Percentiles rank a stretch among this genome's conserved stretches.
Evolutionary conservation across 805 yeast species (phyloP).

Genomic region (Saccharomycopsis fibuligera): DNA sequence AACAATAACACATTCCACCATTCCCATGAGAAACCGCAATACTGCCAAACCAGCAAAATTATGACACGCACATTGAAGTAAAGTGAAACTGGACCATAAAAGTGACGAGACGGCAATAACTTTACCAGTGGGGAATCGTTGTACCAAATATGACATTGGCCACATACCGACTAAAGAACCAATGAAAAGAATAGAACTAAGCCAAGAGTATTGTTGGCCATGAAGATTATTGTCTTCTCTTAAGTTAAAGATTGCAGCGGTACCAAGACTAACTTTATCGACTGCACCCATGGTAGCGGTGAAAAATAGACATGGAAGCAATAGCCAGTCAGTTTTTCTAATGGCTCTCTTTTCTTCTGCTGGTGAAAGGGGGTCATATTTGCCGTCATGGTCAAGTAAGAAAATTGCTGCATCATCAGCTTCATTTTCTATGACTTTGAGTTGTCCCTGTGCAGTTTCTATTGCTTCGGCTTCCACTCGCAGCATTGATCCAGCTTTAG

Average conservation of each 20-base stretch:
- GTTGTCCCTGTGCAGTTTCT: too few relatives aligned
- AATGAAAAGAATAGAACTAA: constrained; percentile 55
- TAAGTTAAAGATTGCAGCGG: constrained; percentile 43
- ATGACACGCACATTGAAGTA: constrained; percentile 26
- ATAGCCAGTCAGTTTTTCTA: constrained; percentile 33
- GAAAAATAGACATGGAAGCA: constrained; percentile 33
- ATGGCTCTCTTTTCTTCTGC: constrained; percentile 30
- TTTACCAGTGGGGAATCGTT: constrained; percentile 49
- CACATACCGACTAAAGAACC: constrained; percentile 57
- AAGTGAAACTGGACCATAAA: constrained; percentile 27
- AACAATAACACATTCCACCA: constrained; percentile 39
- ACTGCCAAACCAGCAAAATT: constrained; percentile 27
- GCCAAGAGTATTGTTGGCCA: constrained; percentile 44
- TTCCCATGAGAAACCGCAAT: constrained; percentile 34
- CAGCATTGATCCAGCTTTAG: too few relatives aligned
- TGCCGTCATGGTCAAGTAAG: background rate
- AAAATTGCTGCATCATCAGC: background rate
- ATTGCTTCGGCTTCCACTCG: too few relatives aligned
- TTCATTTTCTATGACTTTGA: background rate
- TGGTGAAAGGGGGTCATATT: background rate
- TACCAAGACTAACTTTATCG: constrained; percentile 38
- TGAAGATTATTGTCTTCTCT: constrained; percentile 38
- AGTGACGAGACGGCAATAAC: constrained; percentile 22
- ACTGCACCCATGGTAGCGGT: constrained; percentile 34
- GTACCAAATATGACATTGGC: constrained; percentile 41